A percentile compares a stretch with the other conserved stretches of the same genome.
phyloP scores from a whole-genome alignment of 1,284 basidiomycete species.

The Austroboletus niveus region DNA sequence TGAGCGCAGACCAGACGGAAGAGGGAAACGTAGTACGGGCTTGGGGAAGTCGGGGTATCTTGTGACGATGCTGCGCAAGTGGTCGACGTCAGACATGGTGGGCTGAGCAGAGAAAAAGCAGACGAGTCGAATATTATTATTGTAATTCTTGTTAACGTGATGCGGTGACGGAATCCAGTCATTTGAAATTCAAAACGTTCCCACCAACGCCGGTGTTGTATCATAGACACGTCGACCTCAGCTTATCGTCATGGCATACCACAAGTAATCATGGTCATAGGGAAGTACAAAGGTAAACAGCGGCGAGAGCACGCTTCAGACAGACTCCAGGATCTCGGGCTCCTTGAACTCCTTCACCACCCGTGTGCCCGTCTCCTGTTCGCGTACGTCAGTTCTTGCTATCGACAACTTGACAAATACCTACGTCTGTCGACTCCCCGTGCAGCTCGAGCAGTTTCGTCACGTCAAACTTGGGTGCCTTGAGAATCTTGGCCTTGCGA shows the following conservation, averaged over 20 bases:
- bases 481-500: slow-evolving; percentile 97
- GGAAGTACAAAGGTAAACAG: slow-evolving; percentile 41
- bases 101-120: slow-evolving; percentile 5
- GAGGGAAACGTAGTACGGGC: slow-evolving; percentile 56
- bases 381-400: slow-evolving; percentile 6
- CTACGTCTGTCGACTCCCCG: slow-evolving; percentile 87
- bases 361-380: slow-evolving; percentile 84
- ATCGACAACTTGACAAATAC: slow-evolving; percentile 34
- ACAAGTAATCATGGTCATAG: slow-evolving; percentile 38
- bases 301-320: slow-evolving; percentile 49
- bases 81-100: slow-evolving; percentile 74
- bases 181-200: slow-evolving; percentile 5
- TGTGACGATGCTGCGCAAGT: slow-evolving; percentile 65
- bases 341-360: slow-evolving; percentile 92
- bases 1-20: not conserved
- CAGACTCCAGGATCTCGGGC: slow-evolving; percentile 82
- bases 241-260: slow-evolving; percentile 29
- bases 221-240: no score
- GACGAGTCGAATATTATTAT: not conserved
- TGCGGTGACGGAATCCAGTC: slow-evolving; percentile 4
- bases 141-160: slow-evolving; percentile 6
- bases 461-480: slow-evolving; percentile 95
- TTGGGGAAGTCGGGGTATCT: slow-evolving; percentile 84
- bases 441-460: slow-evolving; percentile 95
- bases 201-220: not conserved